Conservation (phyloP, 768 basidiomycete genomes). For the Suillus weaverae region DNA sequence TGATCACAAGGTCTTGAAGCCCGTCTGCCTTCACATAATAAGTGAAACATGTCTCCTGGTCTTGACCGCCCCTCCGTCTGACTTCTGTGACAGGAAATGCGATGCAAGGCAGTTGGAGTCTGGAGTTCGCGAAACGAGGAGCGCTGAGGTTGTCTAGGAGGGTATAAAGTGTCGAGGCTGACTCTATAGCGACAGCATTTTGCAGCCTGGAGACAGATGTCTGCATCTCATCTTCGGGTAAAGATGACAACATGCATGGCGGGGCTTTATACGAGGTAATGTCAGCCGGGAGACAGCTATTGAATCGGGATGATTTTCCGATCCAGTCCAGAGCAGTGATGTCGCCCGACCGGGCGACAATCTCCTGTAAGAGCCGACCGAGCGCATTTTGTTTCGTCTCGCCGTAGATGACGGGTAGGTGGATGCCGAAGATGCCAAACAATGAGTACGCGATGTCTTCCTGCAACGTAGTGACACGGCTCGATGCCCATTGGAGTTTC, state of each 20-base stretch:
- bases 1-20: not conserved
- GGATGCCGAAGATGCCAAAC: not conserved
- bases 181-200: not conserved
- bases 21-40: not conserved
- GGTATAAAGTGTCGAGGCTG: not conserved
- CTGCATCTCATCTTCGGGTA: not conserved
- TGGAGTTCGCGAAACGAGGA: not conserved
- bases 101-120: not conserved
- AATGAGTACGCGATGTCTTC: not conserved
- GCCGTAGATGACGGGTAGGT: not conserved
- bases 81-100: not conserved
- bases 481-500: not conserved
- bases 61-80: not conserved
- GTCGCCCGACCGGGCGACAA: not conserved
- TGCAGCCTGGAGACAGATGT: not conserved
- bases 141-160: not conserved
- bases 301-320: not conserved
- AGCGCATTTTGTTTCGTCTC: not conserved
- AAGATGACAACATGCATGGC: not conserved
- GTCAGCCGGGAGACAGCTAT: not conserved
- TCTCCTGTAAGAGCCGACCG: not conserved
- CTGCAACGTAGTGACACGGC: not conserved
- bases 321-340: not conserved
- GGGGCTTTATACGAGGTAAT: not conserved
- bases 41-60: not conserved